Evolutionary conservation across 176 grass and related monocot genomes (phyloP).

Genomic region (Carex pumila): DNA sequence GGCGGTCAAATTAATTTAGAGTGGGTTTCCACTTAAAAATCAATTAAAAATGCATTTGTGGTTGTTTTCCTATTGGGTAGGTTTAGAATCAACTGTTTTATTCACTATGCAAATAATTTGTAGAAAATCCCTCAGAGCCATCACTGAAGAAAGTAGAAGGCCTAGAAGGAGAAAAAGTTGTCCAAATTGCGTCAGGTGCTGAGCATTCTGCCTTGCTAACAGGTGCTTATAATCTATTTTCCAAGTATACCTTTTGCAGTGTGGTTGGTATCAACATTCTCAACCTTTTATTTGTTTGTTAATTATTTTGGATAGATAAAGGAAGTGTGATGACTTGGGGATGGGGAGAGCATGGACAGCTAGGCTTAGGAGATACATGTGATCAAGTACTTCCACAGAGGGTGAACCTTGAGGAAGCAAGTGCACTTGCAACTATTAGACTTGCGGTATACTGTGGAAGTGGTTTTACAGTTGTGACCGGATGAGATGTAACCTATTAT

Average conservation of each 20-base stretch:
- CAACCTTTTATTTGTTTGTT: not conserved
- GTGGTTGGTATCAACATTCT: not conserved
- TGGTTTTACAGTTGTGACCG: slow-evolving; percentile 58
- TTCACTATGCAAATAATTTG: not conserved
- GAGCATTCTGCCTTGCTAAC: slow-evolving; percentile 80
- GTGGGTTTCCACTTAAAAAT: not conserved
- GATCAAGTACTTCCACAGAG: slow-evolving; percentile 48
- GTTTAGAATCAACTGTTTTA: not conserved
- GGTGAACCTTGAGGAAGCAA: slow-evolving; percentile 30
- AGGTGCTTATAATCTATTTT: slow-evolving; percentile 30
- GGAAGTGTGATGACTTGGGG: slow-evolving; percentile 75
- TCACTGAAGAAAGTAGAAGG: slow-evolving; percentile 31
- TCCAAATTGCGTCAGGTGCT: slow-evolving; percentile 64
- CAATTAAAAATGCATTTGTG: not conserved
- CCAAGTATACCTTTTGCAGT: not conserved
- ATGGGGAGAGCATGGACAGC: slow-evolving; percentile 95
- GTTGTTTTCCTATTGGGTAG: not conserved
- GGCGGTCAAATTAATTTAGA: not conserved
- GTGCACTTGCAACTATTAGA: slow-evolving; percentile 3
- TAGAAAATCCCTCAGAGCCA: slow-evolving; percentile 12
- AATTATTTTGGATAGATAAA: slow-evolving; percentile 35
- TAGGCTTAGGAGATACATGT: slow-evolving; percentile 54
- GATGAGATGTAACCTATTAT: not conserved
- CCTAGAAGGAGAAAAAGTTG: slow-evolving; percentile 29
- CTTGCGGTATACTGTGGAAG: slow-evolving; percentile 59